Evolutionary conservation across 2,329 filamentous ascomycete species (phyloP), one percentile per base, ranked within the genome.

Genomic region (Neopestalotiopsis rosae): DNA sequence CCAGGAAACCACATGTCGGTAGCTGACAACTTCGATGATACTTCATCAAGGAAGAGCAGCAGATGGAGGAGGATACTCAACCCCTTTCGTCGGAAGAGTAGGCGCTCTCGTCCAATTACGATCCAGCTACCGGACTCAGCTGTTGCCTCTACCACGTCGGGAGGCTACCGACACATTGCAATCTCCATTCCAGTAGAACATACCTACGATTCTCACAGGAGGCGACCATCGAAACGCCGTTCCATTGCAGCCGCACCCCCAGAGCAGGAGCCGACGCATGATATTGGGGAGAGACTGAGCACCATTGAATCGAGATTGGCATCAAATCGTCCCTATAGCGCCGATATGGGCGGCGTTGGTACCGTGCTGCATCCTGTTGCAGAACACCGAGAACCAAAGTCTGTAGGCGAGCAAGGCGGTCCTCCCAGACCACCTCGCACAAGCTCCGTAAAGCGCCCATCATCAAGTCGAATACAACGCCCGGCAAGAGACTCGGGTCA

Each of bases 101-200:
- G 83, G 80, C 71, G 78, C 74, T 56, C 71, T 42, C 72, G 70
- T 6, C 76, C 75, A 1, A 72, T 76, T 32, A 69, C 77, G 28
- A 75, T 85, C 69, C 77, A 74, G 66, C 80, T 90, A 3, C 88
- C 88, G 9, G 87, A 90, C 74, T 85, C 85, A 30, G 87, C 87
- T 13, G 81, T 90, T 14, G 85, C 86, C 4, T 85, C 86, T 7
- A 85, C 79, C 45, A 90, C 87, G 0, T 85, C 77, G 6, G 83
- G 80, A 2, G 88, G 88, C 1, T 81, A 88, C 73, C 82, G 86
- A 4, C 86, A 90, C 72, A 89, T 90, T 71, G 87, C 88, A 69
- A 90, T 90, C 65, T 89, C 88, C 0, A 89, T 90, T 59, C 88
- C 88, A 1, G 69, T 85, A 13, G 83, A 88, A 71, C 79, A 87